A percentile compares a stretch with the other conserved stretches of the same genome.
Conservation (phyloP, 495 filamentous ascomycete genomes). For the Darksidea phi region DNA sequence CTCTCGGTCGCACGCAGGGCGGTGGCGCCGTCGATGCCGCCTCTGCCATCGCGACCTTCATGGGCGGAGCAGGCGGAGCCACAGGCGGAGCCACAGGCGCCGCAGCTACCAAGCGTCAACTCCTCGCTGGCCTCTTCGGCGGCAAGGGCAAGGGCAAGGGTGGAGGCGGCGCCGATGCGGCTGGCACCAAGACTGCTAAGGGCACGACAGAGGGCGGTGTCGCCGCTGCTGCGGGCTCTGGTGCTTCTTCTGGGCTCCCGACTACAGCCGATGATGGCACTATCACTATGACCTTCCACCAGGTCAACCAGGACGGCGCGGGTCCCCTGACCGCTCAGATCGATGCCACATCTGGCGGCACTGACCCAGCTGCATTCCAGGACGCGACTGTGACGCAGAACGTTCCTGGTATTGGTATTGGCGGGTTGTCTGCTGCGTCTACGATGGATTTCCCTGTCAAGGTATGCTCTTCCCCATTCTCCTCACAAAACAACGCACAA, state of each 20-base stretch:
- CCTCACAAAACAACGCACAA: no score
- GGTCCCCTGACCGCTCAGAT: conserved; percentile 42
- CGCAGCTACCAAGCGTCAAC: conserved; percentile 30
- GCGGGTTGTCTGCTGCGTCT: conserved; percentile 48
- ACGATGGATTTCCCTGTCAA: conserved; percentile 56
- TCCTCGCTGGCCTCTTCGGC: conserved; percentile 26
- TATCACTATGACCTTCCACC: conserved; percentile 45
- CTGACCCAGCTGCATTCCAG: conserved; percentile 54
- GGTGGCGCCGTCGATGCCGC: conserved; percentile 52
- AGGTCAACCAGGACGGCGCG: conserved; percentile 47
- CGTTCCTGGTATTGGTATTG: conserved; percentile 55
- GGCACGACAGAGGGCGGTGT: conserved; percentile 35
- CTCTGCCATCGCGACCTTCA: conserved; percentile 43
- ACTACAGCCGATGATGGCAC: conserved; percentile 55
- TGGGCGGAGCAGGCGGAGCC: conserved; percentile 23
- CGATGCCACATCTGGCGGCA: conserved; percentile 55
- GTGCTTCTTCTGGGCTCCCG: conserved; percentile 47
- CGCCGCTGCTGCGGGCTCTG: conserved; percentile 27
- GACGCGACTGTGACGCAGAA: conserved; percentile 55
- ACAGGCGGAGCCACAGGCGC: conserved; percentile 5
- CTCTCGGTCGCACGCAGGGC: conserved; percentile 58
- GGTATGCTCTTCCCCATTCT: conserved; percentile 22
- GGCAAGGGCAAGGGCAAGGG: conserved; percentile 5
- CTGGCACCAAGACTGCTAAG: conserved; percentile 36
- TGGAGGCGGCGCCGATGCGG: conserved; percentile 9